Base-by-base conservation (phyloP, 2,329 filamentous ascomycete genomes). In the Fusarium pseudocircinatum region DNA sequence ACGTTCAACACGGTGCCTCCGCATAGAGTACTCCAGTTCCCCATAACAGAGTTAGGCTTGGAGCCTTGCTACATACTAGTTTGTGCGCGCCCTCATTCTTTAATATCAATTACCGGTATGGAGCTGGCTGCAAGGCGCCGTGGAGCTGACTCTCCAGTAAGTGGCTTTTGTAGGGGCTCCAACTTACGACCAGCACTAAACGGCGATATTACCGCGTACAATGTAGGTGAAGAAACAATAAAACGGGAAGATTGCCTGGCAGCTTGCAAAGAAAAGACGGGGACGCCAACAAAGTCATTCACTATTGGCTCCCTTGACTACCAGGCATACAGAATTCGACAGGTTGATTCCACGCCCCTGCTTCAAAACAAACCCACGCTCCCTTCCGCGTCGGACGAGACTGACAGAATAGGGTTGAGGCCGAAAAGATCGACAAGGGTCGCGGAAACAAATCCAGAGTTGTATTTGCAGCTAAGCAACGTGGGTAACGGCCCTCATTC, bases 401-500 rank as follows among this genome's bases (percentile, higher is more conserved):
- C 61, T 69, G 59, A 75, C 76, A 60, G 66, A 78, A 65, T 67
- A 62, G 73, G 69, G 54, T 73, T 75, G 72, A 59, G 61, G 50
- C 74, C 72, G 72, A 72, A 64, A 42, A 65, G 49, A 59, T 64
- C 63, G 63, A 61, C 76, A 75, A 67, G 76, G 69, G 69, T 69
- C 43, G 63, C 74, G 74, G 73, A 77, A 77, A 74, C 70, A 74
- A 75, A 77, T 65, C 64, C 63, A 76, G 61, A 66, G 65, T 75
- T 46, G 61, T 60, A 68, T 69, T 69, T 60, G 54, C 64, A 64
- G 57, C 68, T 65, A 63, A 60, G 62, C 69, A 67, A 68, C 69
- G 63, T 65, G 60, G 66, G 65, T 64, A 66, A 63, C 60, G 70
- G 69, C 30, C 60, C 49, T 74, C 59, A 47, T 67, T 63, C 53